Conservation (phyloP, 306 rosid genomes). For the Phaseolus lunatus region DNA sequence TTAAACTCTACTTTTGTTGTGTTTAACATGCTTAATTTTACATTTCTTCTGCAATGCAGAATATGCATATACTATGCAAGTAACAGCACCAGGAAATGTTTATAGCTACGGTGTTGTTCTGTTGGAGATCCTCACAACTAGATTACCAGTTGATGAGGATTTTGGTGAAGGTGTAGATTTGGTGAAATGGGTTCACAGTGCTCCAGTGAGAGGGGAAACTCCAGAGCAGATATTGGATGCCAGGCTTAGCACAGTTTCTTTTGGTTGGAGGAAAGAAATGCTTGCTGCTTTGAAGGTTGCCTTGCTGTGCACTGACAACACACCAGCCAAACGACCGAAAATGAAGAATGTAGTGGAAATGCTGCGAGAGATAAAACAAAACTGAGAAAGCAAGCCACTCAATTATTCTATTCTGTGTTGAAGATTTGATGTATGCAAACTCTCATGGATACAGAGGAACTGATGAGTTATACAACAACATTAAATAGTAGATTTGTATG, state of each 20-base stretch:
- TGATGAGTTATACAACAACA: slow-evolving; percentile 32
- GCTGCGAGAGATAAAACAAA: slow-evolving; percentile 81
- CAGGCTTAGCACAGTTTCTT: slow-evolving; percentile 91
- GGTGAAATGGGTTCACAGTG: slow-evolving; percentile 97
- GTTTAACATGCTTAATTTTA: slow-evolving; percentile 10
- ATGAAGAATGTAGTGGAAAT: slow-evolving; percentile 97
- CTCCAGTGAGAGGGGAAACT: slow-evolving; percentile 91
- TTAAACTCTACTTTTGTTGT: background rate
- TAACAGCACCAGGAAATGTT: slow-evolving; percentile 96
- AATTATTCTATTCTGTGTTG: slow-evolving; percentile 31
- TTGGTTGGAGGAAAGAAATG: slow-evolving; percentile 99
- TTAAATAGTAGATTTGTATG: slow-evolving; percentile 44
- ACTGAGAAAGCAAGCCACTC: slow-evolving; percentile 39
- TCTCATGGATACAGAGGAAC: slow-evolving; percentile 36
- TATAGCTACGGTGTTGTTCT: slow-evolving; percentile 95
- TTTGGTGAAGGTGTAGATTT: slow-evolving; percentile 93
- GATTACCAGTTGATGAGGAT: slow-evolving; percentile 90
- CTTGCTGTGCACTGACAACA: slow-evolving; percentile 87
- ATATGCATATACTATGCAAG: slow-evolving; percentile 99
- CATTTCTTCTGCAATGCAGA: slow-evolving; percentile 59
- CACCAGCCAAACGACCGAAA: slow-evolving; percentile 95
- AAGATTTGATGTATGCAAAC: slow-evolving; percentile 36
- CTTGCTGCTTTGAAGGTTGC: slow-evolving; percentile 98
- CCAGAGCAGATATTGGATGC: slow-evolving; percentile 98
- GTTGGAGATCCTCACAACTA: slow-evolving; percentile 90